phyloP scores from a whole-genome alignment of 371 early-diverging fungal genomes.

The Saksenaea oblongispora region DNA sequence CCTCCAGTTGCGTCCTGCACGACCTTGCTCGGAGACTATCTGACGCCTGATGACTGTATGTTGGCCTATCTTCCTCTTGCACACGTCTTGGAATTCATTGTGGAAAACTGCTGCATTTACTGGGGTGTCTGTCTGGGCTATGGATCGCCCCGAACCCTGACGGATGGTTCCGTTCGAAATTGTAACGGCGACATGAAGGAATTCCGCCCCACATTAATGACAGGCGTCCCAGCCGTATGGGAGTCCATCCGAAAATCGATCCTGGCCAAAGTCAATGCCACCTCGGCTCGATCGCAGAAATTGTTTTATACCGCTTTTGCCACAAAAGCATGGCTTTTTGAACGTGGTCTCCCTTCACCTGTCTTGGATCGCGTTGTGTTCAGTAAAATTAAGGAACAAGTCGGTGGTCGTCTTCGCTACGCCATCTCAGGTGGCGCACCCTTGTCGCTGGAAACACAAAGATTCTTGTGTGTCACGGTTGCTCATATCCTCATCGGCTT shows the following conservation, averaged over 20 bases:
- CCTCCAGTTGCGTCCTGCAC: constrained; percentile 55
- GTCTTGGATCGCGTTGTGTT: constrained; percentile 73
- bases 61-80: constrained; percentile 92
- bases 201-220: constrained; percentile 76
- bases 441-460: constrained; percentile 65
- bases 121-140: constrained; percentile 77
- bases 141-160: constrained; percentile 66
- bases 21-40: constrained; percentile 33
- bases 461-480: constrained; percentile 69
- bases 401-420: constrained; percentile 77
- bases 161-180: constrained; percentile 68
- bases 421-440: constrained; percentile 85
- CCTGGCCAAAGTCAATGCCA: constrained; percentile 46
- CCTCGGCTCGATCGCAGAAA: constrained; percentile 23
- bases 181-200: constrained; percentile 76
- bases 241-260: constrained; percentile 74
- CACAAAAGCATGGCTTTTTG: constrained; percentile 58
- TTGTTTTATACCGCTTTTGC: constrained; percentile 59
- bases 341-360: constrained; percentile 51
- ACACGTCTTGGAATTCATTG: constrained; percentile 85
- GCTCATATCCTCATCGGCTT: constrained; percentile 74
- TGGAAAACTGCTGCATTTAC: constrained; percentile 68
- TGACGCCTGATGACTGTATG: constrained; percentile 53
- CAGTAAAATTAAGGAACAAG: constrained; percentile 65
- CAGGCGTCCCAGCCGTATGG: constrained; percentile 82